These are phyloP conservation scores for Basipetospora chlamydospora DNA, from an alignment of 2,329 filamentous ascomycete species.

Conservation along the genomic window DNA sequence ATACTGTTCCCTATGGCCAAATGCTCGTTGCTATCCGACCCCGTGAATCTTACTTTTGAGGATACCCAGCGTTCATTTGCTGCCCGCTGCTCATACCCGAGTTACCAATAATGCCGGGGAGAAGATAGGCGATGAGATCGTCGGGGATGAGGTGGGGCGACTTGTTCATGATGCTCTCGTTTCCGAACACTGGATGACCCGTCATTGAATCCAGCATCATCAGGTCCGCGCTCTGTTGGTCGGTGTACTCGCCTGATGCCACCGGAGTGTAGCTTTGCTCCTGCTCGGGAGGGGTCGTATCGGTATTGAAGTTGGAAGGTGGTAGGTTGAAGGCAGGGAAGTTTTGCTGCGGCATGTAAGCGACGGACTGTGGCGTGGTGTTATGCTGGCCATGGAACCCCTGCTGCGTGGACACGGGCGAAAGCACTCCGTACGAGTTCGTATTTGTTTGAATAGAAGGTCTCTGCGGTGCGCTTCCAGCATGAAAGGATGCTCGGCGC, in stretches of 20 bases:
- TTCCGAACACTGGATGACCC: slow-evolving; percentile 76
- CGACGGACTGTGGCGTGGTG: slow-evolving; percentile 28
- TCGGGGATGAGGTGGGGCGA: slow-evolving; percentile 77
- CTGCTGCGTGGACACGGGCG: slow-evolving; percentile 35
- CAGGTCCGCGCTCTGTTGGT: slow-evolving; percentile 37
- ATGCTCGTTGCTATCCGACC: not conserved
- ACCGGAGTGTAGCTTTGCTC: slow-evolving; percentile 21
- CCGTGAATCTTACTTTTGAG: slow-evolving; percentile 1
- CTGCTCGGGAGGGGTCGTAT: slow-evolving; percentile 22
- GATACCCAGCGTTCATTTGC: slow-evolving; percentile 1
- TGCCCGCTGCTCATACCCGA: too few species aligned
- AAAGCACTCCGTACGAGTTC: slow-evolving; percentile 36
- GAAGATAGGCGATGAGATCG: too few species aligned
- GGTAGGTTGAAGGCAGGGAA: slow-evolving; percentile 50
- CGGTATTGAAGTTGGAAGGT: slow-evolving; percentile 43
- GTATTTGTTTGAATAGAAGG: slow-evolving; percentile 31
- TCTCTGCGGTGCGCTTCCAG: slow-evolving; percentile 26
- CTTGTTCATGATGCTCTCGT: slow-evolving; percentile 62
- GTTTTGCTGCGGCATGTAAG: slow-evolving; percentile 45
- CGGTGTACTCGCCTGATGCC: slow-evolving; percentile 28
- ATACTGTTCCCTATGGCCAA: slow-evolving; percentile 8
- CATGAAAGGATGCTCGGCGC: slow-evolving; percentile 20
- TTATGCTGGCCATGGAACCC: slow-evolving; percentile 31
- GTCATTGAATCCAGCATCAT: slow-evolving; percentile 48
- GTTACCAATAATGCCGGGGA: too few species aligned